Evolutionary conservation across 1,139 yeast species (phyloP).

Genomic region (Saccharomyces hybrid): DNA sequence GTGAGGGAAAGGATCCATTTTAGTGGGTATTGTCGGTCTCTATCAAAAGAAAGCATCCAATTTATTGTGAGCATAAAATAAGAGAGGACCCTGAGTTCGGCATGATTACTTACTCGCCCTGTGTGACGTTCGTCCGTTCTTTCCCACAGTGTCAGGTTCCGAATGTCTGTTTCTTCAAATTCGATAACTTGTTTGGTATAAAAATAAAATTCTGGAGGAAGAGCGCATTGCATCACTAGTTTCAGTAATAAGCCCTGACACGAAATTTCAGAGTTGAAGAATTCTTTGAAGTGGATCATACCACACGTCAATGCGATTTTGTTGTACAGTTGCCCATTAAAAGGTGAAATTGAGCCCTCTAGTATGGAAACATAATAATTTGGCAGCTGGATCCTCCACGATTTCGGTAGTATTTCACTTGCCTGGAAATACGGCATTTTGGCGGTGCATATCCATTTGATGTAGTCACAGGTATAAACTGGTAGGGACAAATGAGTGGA

Average conservation of each 20-base stretch:
- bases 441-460: constrained; percentile 22
- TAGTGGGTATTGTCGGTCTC: constrained; percentile 10
- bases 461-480: constrained; percentile 22
- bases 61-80: constrained; percentile 19
- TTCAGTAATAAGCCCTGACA: constrained; percentile 19
- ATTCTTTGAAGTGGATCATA: constrained; percentile 11
- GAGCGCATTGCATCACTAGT: constrained; percentile 12
- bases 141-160: neutral
- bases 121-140: neutral
- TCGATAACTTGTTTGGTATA: constrained; percentile 14
- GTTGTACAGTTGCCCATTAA: constrained; percentile 17
- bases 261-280: constrained; percentile 11
- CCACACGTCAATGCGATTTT: constrained; percentile 16
- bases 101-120: neutral
- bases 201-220: constrained; percentile 26
- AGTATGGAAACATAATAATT: constrained; percentile 25
- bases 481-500: constrained; percentile 25
- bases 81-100: constrained; percentile 21
- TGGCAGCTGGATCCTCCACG: constrained; percentile 26
- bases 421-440: constrained; percentile 25
- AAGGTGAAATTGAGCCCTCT: constrained; percentile 26
- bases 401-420: constrained; percentile 19
- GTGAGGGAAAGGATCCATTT: constrained; percentile 12
- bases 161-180: neutral
- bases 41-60: constrained; percentile 16